phyloP scores from a whole-genome alignment of 768 basidiomycete species.

The Phanerodontia chrysosporium region DNA sequence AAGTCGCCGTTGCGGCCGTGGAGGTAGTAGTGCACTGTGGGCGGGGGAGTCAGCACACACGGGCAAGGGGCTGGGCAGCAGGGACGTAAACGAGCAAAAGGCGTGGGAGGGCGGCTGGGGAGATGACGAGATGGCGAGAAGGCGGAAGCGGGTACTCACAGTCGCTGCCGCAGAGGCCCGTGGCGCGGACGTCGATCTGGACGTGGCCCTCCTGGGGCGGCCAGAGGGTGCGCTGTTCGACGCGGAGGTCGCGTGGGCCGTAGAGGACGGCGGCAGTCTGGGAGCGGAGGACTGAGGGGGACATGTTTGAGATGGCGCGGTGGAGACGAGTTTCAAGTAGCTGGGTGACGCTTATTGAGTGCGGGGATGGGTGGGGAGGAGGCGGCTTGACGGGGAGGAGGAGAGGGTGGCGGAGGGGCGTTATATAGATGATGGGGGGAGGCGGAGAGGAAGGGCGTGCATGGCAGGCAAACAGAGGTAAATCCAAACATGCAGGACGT shows the following conservation, averaged over 20 bases:
- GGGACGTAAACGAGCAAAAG: neutral
- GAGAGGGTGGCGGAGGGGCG: slow-evolving; percentile 6
- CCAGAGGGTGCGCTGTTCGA: slow-evolving; percentile 71
- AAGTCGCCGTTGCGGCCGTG: slow-evolving; percentile 93
- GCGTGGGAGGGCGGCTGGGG: neutral
- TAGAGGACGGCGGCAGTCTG: slow-evolving; percentile 79
- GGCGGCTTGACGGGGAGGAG: slow-evolving; percentile 20
- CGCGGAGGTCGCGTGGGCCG: slow-evolving; percentile 75
- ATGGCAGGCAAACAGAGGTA: neutral
- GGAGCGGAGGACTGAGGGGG: slow-evolving; percentile 45
- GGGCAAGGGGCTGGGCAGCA: neutral
- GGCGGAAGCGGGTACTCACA: slow-evolving; percentile 38
- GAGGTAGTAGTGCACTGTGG: slow-evolving; percentile 82
- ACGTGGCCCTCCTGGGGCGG: slow-evolving; percentile 69
- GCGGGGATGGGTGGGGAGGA: neutral
- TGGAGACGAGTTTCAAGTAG: neutral
- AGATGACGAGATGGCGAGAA: slow-evolving; percentile 2
- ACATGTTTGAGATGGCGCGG: slow-evolving; percentile 29
- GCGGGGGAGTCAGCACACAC: neutral
- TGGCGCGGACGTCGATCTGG: slow-evolving; percentile 75
- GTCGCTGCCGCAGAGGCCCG: slow-evolving; percentile 90
- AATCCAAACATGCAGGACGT: neutral
- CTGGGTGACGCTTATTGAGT: slow-evolving; percentile 7
- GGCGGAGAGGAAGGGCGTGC: neutral
- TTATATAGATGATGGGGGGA: neutral